Evolutionary conservation across 2,329 filamentous ascomycete species (phyloP).

Genomic region (Purpureocillium takamizusanense): DNA sequence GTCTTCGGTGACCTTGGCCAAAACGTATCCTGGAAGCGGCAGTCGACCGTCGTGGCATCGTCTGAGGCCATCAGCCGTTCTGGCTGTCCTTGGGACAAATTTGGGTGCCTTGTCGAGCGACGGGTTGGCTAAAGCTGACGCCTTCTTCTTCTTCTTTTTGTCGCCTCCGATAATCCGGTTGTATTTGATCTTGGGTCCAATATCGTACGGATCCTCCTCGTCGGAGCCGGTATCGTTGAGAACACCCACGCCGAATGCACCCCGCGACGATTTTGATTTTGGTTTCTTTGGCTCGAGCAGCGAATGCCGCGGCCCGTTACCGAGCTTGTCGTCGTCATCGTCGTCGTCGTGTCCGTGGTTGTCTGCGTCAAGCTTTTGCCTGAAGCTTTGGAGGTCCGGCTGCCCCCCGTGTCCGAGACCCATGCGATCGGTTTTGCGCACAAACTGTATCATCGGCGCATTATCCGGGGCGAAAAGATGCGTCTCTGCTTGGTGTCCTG

Average conservation of each 20-base stretch:
- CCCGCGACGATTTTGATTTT: constrained; percentile 41
- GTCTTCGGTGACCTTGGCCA: constrained; percentile 45
- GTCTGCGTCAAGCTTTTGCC: constrained; percentile 8
- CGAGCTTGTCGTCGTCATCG: constrained; percentile 23
- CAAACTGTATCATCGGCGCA: constrained; percentile 56
- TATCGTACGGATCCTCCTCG: constrained; percentile 87
- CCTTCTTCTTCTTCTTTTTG: constrained; percentile 61
- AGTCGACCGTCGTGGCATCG: constrained; percentile 78
- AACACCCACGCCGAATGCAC: constrained; percentile 79
- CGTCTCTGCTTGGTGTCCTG: constrained; percentile 32
- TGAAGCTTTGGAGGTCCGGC: constrained; percentile 34
- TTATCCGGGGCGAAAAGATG: constrained; percentile 85
- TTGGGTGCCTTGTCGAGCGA: constrained; percentile 58
- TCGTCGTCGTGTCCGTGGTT: constrained; percentile 36
- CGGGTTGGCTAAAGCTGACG: constrained; percentile 49
- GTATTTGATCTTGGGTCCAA: constrained; percentile 85
- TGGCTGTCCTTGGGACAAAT: constrained; percentile 56
- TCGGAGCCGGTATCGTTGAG: constrained; percentile 92
- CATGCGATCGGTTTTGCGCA: constrained; percentile 57
- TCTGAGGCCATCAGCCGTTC: constrained; percentile 23
- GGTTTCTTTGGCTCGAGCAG: constrained; percentile 28
- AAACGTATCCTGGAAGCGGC: constrained; percentile 71
- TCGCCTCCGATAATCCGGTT: constrained; percentile 73
- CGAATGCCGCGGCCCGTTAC: constrained; percentile 6
- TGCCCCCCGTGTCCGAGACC: constrained; percentile 62